These are phyloP conservation scores for Yamadazyma taylorii DNA, from an alignment of 1,139 yeast genomes.

Conservation along the genomic window DNA sequence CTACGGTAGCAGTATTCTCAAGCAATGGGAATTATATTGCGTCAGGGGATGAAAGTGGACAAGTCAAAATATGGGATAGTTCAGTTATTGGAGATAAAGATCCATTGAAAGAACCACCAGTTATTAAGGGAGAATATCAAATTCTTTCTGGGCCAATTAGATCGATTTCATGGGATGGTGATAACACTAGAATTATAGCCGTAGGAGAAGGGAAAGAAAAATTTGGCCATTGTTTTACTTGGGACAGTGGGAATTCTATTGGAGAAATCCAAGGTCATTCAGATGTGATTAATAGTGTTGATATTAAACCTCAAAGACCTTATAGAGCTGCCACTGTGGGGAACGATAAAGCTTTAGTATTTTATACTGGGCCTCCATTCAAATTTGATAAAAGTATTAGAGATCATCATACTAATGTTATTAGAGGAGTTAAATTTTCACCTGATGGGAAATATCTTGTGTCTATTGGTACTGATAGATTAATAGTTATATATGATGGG, in stretches of 20 bases:
- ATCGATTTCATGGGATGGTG: constrained; percentile 92
- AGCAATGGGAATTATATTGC: constrained; percentile 91
- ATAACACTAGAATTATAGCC: constrained; percentile 80
- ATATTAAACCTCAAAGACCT: constrained; percentile 86
- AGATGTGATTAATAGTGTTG: constrained; percentile 79
- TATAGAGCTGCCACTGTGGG: constrained; percentile 92
- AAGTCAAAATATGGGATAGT: constrained; percentile 85
- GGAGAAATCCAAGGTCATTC: constrained; percentile 97
- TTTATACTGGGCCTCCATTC: constrained; percentile 92
- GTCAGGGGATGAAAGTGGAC: constrained; percentile 88
- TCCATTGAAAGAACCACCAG: constrained; percentile 17
- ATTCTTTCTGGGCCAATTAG: constrained; percentile 81
- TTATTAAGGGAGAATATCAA: constrained; percentile 76
- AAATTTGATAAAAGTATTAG: constrained; percentile 74
- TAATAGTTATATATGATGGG: constrained; percentile 80
- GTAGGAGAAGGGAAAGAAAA: constrained; percentile 94
- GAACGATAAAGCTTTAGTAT: constrained; percentile 83
- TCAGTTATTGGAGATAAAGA: constrained; percentile 19
- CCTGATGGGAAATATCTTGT: constrained; percentile 73
- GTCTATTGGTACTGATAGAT: constrained; percentile 87
- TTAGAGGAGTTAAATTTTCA: constrained; percentile 79
- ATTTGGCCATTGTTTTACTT: constrained; percentile 89
- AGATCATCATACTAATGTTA: constrained; percentile 74
- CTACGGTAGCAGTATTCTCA: constrained; percentile 82
- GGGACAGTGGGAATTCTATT: constrained; percentile 92